Evolutionary conservation across 139 green algal species (phyloP).

Genomic region (Volvox africanus): DNA sequence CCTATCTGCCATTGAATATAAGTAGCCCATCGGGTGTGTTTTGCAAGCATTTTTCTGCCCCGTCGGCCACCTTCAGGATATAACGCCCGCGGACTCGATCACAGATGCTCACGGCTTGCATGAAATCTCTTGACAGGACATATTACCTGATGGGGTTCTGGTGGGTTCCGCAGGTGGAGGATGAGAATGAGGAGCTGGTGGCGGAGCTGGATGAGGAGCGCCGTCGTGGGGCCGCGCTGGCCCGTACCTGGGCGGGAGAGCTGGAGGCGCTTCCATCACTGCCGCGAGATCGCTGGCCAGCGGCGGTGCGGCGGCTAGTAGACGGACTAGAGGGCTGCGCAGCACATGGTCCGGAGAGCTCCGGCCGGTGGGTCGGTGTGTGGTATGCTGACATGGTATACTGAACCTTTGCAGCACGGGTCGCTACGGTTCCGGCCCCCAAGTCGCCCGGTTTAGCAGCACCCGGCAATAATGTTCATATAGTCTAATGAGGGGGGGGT

Average conservation of each 20-base stretch:
- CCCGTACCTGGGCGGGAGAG: constrained; percentile 23
- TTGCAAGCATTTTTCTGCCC: background rate
- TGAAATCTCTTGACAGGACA: too few relatives aligned
- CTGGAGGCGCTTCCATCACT: constrained; percentile 39
- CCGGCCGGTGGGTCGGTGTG: background rate
- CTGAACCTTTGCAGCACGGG: too few relatives aligned
- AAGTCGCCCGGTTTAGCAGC: too few relatives aligned
- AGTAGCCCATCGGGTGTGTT: background rate
- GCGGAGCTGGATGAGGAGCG: constrained; percentile 51
- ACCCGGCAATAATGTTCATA: too few relatives aligned
- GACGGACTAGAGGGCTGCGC: constrained; percentile 27
- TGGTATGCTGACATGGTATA: background rate
- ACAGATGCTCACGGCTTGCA: too few relatives aligned
- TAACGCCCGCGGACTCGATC: too few relatives aligned
- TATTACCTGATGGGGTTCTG: too few relatives aligned
- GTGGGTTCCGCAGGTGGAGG: constrained; percentile 36
- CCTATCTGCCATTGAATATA: too few relatives aligned
- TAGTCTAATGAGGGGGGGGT: too few relatives aligned
- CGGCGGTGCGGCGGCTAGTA: constrained; percentile 44
- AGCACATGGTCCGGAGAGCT: background rate
- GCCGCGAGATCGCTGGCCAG: constrained; percentile 53
- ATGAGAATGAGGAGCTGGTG: constrained; percentile 52
- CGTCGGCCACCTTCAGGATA: too few relatives aligned
- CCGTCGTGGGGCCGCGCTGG: constrained; percentile 21
- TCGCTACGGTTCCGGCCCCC: too few relatives aligned